These are phyloP conservation scores for Komagataella kurtzmanii DNA, from an alignment of 805 yeast genomes.

Conservation along the genomic window DNA sequence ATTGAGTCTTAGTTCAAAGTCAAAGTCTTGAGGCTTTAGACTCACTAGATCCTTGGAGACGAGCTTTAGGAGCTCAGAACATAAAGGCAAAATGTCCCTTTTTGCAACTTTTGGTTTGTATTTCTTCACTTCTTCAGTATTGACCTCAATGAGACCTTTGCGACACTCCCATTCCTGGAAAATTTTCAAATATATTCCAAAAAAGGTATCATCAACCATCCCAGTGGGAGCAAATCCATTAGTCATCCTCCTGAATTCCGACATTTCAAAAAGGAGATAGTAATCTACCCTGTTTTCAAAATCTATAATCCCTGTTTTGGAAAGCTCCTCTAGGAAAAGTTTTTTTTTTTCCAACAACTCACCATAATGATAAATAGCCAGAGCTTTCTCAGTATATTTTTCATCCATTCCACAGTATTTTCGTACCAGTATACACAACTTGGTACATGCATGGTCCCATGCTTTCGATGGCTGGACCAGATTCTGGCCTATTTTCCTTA, in stretches of 20 bases:
- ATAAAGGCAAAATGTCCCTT: conserved; percentile 28
- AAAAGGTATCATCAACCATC: conserved; percentile 57
- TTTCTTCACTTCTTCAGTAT: conserved; percentile 1
- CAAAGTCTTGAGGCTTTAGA: conserved; percentile 5
- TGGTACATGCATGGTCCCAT: conserved; percentile 51
- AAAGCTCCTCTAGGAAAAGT: conserved; percentile 11
- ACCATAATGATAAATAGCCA: conserved; percentile 29
- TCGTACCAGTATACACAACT: conserved; percentile 38
- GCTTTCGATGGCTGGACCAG: conserved; percentile 52
- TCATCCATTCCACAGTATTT: conserved; percentile 26
- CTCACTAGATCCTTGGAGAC: conserved; percentile 9
- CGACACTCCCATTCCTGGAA: conserved; percentile 14
- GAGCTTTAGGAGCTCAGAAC: conserved; percentile 12
- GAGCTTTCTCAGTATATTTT: conserved; percentile 35
- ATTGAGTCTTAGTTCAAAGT: not conserved
- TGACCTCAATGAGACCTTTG: conserved; percentile 1
- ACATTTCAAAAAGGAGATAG: conserved; percentile 32
- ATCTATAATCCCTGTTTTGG: not conserved
- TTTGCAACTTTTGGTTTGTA: conserved; percentile 31
- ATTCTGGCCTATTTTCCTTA: conserved; percentile 67
- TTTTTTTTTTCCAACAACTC: conserved; percentile 27
- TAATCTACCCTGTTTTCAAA: conserved; percentile 23
- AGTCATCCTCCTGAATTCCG: conserved; percentile 57
- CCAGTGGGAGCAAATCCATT: conserved; percentile 77
- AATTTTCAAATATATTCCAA: conserved; percentile 42